Evolutionary conservation across 208 protist genomes (phyloP), one percentile per base, ranked within the genome.

Genomic region (Leishmania tarentolae): DNA sequence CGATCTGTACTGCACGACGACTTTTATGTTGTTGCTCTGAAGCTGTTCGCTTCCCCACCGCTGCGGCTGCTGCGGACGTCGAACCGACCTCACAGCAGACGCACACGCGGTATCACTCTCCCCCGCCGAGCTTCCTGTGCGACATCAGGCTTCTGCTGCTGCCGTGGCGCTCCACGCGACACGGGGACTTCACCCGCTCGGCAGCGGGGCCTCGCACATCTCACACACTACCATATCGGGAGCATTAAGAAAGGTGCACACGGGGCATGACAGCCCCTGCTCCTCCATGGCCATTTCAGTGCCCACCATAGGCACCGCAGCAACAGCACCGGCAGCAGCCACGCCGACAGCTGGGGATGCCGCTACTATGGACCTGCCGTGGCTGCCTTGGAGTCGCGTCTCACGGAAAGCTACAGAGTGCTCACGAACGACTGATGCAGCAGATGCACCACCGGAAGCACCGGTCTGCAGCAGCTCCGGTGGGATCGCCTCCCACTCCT

Each of bases 221-320:
- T 96, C 94, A 69, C 94, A 97, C 35, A 79, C 47, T 40, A 87
- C 78, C 86, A 94, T 90, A 40, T 86, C 89, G 1, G 85, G 66
- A 0, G 85, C 87, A 69, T 96, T 96, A n/a, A 96, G 53, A 79
- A 94, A 96, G 11, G 94, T 97, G 83, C 92, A 96, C 61, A 94
- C 88, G 9, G 72, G 42, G 73, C 94, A 96, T 35, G 91, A 75
- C 37, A 91, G 63, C 1, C 86, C 84, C 19, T 78, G 63, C 57
- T 83, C 82, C 75, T 53, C 82, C 46, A 44, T 61, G 56, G 74
- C 6, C 40, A 21, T 42, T 47, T 31, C 11, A 40, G 44, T n/a
- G 11, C 69, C 42, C 0, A 47, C 28, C 8, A 61, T 21, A 13
- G 40, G 37, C 15, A 8, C 19, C 24, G 52, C 31, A 42, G 53